Conservation (phyloP, 1,284 basidiomycete genomes). For the Cutaneotrichosporon dermatis region DNA sequence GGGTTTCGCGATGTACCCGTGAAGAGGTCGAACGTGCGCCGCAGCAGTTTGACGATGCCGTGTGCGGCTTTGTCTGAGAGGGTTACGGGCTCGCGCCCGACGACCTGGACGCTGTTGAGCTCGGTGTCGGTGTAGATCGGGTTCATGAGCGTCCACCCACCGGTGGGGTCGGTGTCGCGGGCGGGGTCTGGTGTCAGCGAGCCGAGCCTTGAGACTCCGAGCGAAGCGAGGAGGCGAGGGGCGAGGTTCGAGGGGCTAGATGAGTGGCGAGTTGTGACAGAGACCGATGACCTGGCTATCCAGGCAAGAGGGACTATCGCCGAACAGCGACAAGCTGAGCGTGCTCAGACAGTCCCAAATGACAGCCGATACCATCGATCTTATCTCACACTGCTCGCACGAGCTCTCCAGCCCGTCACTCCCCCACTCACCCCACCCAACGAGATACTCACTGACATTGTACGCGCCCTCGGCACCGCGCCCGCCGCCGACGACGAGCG, state of each 20-base stretch:
- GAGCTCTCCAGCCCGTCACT: no score
- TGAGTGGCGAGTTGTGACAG: no score
- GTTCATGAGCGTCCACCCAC: slow-evolving; percentile 44
- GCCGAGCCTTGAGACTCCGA: no score
- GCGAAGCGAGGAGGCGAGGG: no score
- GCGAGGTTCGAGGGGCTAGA: no score
- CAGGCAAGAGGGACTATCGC: no score
- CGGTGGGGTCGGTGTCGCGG: slow-evolving; percentile 1
- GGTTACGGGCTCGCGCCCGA: slow-evolving; percentile 64
- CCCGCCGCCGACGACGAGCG: background rate
- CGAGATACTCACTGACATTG: slow-evolving; percentile 31
- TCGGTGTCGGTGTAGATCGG: slow-evolving; percentile 48
- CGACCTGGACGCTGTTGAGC: slow-evolving; percentile 56
- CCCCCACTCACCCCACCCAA: no score
- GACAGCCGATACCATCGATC: no score
- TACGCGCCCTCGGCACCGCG: slow-evolving; percentile 34
- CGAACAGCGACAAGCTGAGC: no score
- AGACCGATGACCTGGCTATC: no score
- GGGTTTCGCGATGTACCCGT: slow-evolving; percentile 69
- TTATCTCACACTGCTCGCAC: no score
- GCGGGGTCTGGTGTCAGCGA: slow-evolving; percentile 9
- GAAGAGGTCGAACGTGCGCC: slow-evolving; percentile 64
- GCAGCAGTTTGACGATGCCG: slow-evolving; percentile 53
- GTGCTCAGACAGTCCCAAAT: no score
- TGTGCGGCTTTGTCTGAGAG: slow-evolving; percentile 68